Base-by-base conservation (phyloP, 495 filamentous ascomycete genomes). In the Trichoderma virens region DNA sequence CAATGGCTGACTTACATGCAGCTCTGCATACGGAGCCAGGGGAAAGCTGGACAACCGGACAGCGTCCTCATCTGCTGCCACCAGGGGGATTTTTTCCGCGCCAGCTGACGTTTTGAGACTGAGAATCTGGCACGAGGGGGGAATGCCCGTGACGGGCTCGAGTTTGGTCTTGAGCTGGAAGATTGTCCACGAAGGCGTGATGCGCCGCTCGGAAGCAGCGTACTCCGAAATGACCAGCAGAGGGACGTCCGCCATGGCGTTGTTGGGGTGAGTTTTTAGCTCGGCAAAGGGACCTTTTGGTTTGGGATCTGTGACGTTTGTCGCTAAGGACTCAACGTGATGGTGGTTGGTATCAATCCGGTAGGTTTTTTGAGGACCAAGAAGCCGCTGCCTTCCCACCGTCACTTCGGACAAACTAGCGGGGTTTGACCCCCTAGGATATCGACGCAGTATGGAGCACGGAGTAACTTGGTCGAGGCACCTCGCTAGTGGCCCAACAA, bases 171-270 rank as follows among this genome's bases (percentile, higher is more conserved):
- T 98, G 63, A 97, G 82, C 70, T 92, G 88, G 34, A 83, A 74
- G 69, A 98, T 89, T 65, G 88, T 89, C 94, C 95, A 98, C 69
- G 93, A 90, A 3, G 93, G 93, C 9, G 90, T 92, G 73, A 98
- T 84, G 67, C 94, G 89, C 60, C 93, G 88, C 72, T 98, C 94
- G 38, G 90, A 90, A 32, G 80, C 80, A 23, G 86, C 77, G 71
- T 88, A 86, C 45, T 91, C 84, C 56, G 91, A 92, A 63, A 85
- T 87, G 74, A 98, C 88, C 65, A 88, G 82, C 70, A 98, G 84
- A 65, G 92, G 89, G 35, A 98, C 82, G 75, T 98, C 94, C 51
- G 85, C 79, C 70, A 91, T 86, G 66, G 27, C 20, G 30, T 60
- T 28, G 3, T 63, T 5, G 47, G 7, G 27, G 31, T 39, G 23